Base-by-base conservation (phyloP, 495 filamentous ascomycete genomes). In the Aspergillus leporis region DNA sequence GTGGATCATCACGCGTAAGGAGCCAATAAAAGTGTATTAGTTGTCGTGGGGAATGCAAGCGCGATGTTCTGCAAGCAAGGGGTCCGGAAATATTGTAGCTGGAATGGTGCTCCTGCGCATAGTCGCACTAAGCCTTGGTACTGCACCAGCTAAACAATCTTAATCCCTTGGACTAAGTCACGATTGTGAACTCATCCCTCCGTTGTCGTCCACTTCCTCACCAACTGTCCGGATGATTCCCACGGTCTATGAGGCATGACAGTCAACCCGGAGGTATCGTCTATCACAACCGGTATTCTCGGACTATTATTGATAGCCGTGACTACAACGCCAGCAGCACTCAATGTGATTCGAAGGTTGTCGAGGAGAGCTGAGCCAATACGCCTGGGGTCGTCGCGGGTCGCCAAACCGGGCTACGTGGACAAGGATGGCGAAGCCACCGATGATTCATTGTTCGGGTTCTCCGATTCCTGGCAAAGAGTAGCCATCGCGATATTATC, bases 341-440 rank as follows among this genome's bases (percentile, higher is more conserved):
- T 34, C n/a, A 56, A 49, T 21, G 21, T 49, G 5, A 8, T 31
- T 38, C 25, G 22, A 5, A 13, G 43, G 22, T 36, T 43, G n/a
- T 25, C 45, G 21, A 55, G 16, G 10, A 36, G 19, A 13, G 2
- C 25, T 34, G 16, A 14, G 21, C 28, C 62, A 10, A 58, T 65
- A 8, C 61, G 21, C 9, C 52, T 67, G 10, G 66, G 74, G 23
- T 63, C 69, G 8, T 41, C 59, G 4, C 53, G 36, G 10, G 10
- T 69, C 19, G 68, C 65, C 5, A 64, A 63, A 31, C 59, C 57
- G 4, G 64, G 45, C 28, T 60, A 61, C 53, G 19, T 65, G 28
- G 53, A 62, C 47, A 54, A 65, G 41, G 67, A 70, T 60, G 67
- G 67, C n/a, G 55, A 58, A 6, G 67, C 64, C 4, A 59, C 64